phyloP scores from a whole-genome alignment of 2,329 filamentous ascomycete species.

The Claviceps spartinae region DNA sequence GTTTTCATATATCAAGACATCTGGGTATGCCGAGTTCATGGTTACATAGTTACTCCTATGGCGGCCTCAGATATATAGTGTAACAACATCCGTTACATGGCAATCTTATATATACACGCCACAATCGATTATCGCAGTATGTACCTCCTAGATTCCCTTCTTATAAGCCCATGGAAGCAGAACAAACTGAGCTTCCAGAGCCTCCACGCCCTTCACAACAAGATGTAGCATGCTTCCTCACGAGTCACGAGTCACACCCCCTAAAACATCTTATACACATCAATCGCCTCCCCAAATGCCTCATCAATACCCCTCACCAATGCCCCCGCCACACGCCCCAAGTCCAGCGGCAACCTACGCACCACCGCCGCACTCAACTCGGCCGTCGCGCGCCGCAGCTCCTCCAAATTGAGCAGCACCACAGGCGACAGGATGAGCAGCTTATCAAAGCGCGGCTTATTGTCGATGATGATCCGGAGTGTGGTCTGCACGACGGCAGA shows the following conservation, averaged over 20 bases:
- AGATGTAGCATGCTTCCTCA: too few relatives aligned
- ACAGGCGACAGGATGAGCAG: slow-evolving; percentile 28
- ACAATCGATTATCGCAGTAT: too few relatives aligned
- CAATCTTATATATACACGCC: too few relatives aligned
- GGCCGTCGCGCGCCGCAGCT: slow-evolving; percentile 25
- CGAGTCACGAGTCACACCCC: neutral
- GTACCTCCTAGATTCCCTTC: too few relatives aligned
- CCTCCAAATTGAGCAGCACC: slow-evolving; percentile 27
- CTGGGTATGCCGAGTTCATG: too few relatives aligned
- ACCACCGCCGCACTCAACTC: slow-evolving; percentile 24
- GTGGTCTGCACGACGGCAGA: slow-evolving; percentile 24
- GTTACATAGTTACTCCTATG: too few relatives aligned
- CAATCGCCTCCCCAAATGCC: slow-evolving; percentile 25
- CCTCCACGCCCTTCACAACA: too few relatives aligned
- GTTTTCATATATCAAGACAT: too few relatives aligned
- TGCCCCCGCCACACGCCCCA: slow-evolving; percentile 19
- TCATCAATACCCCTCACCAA: slow-evolving; percentile 25
- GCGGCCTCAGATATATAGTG: too few relatives aligned
- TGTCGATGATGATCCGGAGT: slow-evolving; percentile 22
- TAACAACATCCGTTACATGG: too few relatives aligned
- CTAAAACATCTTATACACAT: slow-evolving; percentile 4
- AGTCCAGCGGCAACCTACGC: slow-evolving; percentile 24
- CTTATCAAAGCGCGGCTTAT: slow-evolving; percentile 31
- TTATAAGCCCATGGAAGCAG: too few relatives aligned
- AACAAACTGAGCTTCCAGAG: too few relatives aligned